These are phyloP conservation scores for Wallacemonas collosoma DNA, from an alignment of 208 protist genomes.

Conservation along the genomic window DNA sequence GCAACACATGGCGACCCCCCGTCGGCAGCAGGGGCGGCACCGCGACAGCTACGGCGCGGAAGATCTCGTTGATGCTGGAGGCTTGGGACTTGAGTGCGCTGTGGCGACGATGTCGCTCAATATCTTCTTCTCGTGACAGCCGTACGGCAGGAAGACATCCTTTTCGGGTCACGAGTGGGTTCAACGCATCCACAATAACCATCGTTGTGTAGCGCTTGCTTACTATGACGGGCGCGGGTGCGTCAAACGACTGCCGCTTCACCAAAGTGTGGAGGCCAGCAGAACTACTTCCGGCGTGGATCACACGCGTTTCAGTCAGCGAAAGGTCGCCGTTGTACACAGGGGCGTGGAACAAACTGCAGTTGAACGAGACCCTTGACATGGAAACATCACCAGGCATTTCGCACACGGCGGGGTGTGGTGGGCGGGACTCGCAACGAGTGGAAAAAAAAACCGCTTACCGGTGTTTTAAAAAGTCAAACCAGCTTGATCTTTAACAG, in stretches of 20 bases:
- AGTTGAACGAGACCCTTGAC: constrained; percentile 57
- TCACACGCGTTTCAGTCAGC: constrained; percentile 28
- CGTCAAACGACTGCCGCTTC: constrained; percentile 40
- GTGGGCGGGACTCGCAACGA: no score
- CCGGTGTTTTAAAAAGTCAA: no score
- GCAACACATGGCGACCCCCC: background rate
- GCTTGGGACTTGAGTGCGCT: constrained; percentile 6
- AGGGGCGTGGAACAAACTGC: constrained; percentile 45
- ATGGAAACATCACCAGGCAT: constrained; percentile 24
- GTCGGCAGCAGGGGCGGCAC: background rate
- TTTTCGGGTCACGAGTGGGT: constrained; percentile 9
- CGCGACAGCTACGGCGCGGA: background rate
- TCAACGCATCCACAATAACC: constrained; percentile 25
- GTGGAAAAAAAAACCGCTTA: no score
- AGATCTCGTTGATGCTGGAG: background rate
- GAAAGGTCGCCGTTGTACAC: constrained; percentile 56
- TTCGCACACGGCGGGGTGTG: background rate
- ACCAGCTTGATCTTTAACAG: no score
- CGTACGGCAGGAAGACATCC: constrained; percentile 33
- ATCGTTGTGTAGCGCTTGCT: constrained; percentile 47
- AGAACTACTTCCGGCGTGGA: constrained; percentile 39
- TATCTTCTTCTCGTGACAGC: constrained; percentile 23
- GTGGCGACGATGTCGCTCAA: constrained; percentile 30
- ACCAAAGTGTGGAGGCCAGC: constrained; percentile 42
- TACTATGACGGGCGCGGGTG: constrained; percentile 17